phyloP scores from a whole-genome alignment of 2,329 filamentous ascomycete species.

The Colletotrichum spaethianum region DNA sequence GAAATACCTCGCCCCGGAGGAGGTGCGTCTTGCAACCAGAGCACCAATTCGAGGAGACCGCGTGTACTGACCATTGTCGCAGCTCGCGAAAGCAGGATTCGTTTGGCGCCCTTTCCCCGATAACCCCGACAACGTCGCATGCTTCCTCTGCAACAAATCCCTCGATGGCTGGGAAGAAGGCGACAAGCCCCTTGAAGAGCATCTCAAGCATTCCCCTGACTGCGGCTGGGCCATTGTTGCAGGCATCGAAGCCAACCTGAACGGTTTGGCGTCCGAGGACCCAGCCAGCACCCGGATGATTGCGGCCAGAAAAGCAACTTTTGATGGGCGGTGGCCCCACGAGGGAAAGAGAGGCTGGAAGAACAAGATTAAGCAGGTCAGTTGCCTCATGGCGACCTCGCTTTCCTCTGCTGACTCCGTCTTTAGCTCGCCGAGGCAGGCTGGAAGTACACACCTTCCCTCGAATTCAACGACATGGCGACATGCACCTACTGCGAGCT shows the following conservation, averaged over 20 bases:
- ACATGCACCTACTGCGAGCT: slow-evolving; percentile 93
- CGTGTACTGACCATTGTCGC: slow-evolving; percentile 35
- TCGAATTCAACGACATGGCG: slow-evolving; percentile 88
- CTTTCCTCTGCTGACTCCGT: slow-evolving; percentile 28
- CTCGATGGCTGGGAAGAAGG: slow-evolving; percentile 93
- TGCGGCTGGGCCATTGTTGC: slow-evolving; percentile 90
- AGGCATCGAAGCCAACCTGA: slow-evolving; percentile 72
- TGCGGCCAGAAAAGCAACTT: slow-evolving; percentile 86
- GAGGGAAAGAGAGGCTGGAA: slow-evolving; percentile 90
- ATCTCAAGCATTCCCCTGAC: slow-evolving; percentile 83
- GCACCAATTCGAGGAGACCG: slow-evolving; percentile 18
- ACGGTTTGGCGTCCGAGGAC: slow-evolving; percentile 78
- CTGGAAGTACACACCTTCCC: slow-evolving; percentile 92
- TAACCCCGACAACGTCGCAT: slow-evolving; percentile 89
- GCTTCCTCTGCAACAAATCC: slow-evolving; percentile 87
- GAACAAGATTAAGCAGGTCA: slow-evolving; percentile 89
- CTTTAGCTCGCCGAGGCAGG: slow-evolving; percentile 87
- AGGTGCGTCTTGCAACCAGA: slow-evolving; percentile 57
- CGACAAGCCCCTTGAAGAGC: slow-evolving; percentile 87
- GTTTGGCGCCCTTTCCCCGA: slow-evolving; percentile 84
- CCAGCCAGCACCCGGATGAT: slow-evolving; percentile 80
- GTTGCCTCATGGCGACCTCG: slow-evolving; percentile 40
- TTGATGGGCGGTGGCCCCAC: slow-evolving; percentile 89
- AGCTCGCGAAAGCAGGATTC: slow-evolving; percentile 94
- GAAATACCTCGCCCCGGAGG: slow-evolving; percentile 72